phyloP scores from a whole-genome alignment of 768 basidiomycete genomes.

The Russula griseocarnosa region DNA sequence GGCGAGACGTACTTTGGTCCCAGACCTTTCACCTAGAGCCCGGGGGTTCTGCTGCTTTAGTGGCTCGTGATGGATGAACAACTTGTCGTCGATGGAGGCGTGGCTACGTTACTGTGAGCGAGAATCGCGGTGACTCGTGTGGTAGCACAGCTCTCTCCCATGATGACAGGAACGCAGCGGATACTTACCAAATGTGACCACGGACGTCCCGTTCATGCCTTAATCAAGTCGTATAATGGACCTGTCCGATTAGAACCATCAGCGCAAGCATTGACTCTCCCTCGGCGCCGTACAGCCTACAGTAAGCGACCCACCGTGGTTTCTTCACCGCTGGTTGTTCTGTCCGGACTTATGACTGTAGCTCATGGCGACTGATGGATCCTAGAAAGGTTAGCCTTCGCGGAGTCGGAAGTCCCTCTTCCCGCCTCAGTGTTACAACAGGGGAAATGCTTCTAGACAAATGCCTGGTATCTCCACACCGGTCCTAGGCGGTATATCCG shows the following conservation, averaged over 20 bases:
- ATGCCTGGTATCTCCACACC: slow-evolving; percentile 4
- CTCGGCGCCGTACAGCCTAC: slow-evolving; percentile 25
- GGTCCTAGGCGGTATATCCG: slow-evolving; percentile 1
- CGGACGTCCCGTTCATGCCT: neutral
- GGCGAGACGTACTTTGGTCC: neutral
- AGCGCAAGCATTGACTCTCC: slow-evolving; percentile 4
- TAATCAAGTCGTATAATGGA: neutral
- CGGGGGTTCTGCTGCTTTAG: neutral
- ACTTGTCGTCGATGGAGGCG: neutral
- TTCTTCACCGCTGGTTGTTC: slow-evolving; percentile 19
- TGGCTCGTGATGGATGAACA: neutral
- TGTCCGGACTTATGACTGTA: slow-evolving; percentile 14
- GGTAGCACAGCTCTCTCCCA: neutral
- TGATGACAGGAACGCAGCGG: neutral
- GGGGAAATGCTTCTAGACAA: neutral
- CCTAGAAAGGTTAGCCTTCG: slow-evolving; percentile 14
- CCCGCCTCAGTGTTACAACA: slow-evolving; percentile 5
- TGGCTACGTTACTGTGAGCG: neutral
- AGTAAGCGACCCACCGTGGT: slow-evolving; percentile 9
- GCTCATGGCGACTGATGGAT: slow-evolving; percentile 5
- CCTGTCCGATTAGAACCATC: slow-evolving; percentile 4
- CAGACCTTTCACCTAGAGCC: neutral
- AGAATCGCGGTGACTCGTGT: neutral
- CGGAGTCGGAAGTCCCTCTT: slow-evolving; percentile 7
- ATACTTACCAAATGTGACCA: neutral